Evolutionary conservation across 73 alveolate genomes (phyloP).

Genomic region (Paramecium primaurelia): DNA sequence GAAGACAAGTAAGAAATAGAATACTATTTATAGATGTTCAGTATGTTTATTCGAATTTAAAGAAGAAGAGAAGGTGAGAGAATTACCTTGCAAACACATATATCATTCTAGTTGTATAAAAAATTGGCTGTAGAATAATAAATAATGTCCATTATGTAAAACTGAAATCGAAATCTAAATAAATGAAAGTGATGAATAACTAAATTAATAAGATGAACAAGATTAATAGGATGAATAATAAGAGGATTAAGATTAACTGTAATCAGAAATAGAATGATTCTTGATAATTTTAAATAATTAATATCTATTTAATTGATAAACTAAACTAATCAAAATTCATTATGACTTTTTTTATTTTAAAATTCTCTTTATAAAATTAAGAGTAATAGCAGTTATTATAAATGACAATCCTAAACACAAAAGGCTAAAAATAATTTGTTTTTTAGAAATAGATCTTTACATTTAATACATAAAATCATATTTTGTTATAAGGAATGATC

Average conservation of each 20-base stretch:
- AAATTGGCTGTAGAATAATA: constrained; percentile 10
- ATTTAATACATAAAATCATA: background rate
- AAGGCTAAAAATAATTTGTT: background rate
- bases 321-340: background rate
- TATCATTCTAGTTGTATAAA: constrained; percentile 16
- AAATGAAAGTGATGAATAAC: background rate
- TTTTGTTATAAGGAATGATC: background rate
- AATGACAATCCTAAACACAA: background rate
- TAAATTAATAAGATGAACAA: background rate
- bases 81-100: constrained; percentile 16
- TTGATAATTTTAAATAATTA: background rate
- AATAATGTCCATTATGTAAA: constrained; percentile 27
- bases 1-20: constrained; percentile 8
- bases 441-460: background rate
- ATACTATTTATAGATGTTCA: background rate
- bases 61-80: constrained; percentile 36
- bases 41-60: constrained; percentile 40
- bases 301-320: background rate
- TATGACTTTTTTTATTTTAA: background rate
- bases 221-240: background rate
- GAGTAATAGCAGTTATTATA: background rate
- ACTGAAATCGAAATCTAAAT: background rate
- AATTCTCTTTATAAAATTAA: background rate
- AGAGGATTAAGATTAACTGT: background rate
- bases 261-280: background rate